Evolutionary conservation across 306 rosid genomes (phyloP).

Genomic region (Vigna radiata): DNA sequence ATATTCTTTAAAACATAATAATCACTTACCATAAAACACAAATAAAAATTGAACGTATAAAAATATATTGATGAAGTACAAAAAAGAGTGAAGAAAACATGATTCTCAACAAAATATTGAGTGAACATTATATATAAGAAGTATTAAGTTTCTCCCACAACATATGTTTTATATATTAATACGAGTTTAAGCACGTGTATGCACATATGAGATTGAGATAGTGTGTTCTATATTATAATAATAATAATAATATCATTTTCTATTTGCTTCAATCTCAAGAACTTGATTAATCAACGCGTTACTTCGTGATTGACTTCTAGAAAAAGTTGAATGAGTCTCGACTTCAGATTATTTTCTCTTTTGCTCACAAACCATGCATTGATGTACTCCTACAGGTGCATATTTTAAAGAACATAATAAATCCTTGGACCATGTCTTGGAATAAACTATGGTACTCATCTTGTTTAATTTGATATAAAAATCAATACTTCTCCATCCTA

Average conservation of each 20-base stretch:
- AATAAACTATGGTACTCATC: neutral
- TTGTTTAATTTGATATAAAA: neutral
- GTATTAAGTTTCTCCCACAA: too few species aligned
- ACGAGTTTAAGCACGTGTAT: neutral
- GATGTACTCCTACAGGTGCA: neutral
- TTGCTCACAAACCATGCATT: neutral
- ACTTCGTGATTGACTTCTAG: neutral
- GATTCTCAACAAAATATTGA: too few species aligned
- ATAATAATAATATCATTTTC: neutral
- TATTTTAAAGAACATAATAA: neutral
- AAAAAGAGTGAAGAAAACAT: too few species aligned
- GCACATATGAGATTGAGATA: neutral
- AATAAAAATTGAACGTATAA: too few species aligned
- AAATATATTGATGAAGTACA: too few species aligned
- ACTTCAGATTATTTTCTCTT: neutral
- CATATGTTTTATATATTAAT: neutral
- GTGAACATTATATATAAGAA: too few species aligned
- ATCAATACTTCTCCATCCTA: neutral
- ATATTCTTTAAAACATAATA: too few species aligned
- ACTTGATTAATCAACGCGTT: conserved; percentile 15
- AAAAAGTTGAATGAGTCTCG: conserved; percentile 24
- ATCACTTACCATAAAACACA: too few species aligned
- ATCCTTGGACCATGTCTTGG: neutral
- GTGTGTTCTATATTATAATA: neutral
- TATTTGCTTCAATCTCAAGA: neutral